A percentile compares a stretch with the other conserved stretches of the same genome.
These are phyloP conservation scores for Pseudocercospora fuligena DNA, from an alignment of 2,329 filamentous ascomycete species.

Conservation along the genomic window DNA sequence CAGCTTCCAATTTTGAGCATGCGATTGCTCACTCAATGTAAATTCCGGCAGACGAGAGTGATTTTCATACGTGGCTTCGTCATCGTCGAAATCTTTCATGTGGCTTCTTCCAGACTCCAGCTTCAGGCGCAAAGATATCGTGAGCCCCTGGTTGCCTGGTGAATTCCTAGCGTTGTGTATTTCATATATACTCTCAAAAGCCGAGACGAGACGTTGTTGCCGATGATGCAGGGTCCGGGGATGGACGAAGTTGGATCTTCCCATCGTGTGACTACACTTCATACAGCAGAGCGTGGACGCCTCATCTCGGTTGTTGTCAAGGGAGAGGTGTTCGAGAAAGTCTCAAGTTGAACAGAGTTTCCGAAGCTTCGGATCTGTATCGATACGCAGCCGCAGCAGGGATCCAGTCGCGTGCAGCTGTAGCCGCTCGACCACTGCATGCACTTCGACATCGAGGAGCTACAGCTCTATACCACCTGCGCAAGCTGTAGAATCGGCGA, in stretches of 20 bases:
- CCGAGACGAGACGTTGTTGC: constrained; percentile 5
- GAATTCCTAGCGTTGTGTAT: neutral
- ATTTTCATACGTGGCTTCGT: no score
- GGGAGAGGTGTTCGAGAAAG: constrained; percentile 14
- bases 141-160: constrained; percentile 6
- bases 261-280: neutral
- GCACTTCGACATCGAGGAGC: neutral
- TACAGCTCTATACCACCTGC: neutral
- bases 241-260: neutral
- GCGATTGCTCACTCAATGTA: no score
- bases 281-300: neutral
- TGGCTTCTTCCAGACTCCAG: neutral
- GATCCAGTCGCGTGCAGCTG: neutral
- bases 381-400: constrained; percentile 1
- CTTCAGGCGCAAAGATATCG: neutral
- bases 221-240: constrained; percentile 2
- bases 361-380: neutral
- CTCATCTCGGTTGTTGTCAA: constrained; percentile 26
- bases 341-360: neutral
- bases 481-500: neutral
- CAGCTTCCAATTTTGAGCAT: no score
- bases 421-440: constrained; percentile 3
- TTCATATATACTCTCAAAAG: neutral
- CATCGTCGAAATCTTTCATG: neutral
- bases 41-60: no score